Evolutionary conservation across 106 monocot species (phyloP), one percentile per base, ranked within the genome.

Genomic region (Dendrobium huoshanense): DNA sequence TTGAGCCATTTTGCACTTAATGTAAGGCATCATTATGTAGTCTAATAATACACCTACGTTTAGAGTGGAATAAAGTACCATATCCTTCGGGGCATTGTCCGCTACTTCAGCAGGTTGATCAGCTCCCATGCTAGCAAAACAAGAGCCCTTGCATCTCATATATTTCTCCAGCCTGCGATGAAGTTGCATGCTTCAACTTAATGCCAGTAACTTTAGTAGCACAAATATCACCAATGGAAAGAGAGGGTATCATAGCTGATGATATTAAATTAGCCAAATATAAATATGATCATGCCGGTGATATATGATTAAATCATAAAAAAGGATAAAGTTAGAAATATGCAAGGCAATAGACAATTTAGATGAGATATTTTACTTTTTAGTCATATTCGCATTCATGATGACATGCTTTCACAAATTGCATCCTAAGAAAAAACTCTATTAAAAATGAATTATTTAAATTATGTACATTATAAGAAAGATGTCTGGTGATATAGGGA

Each of bases 111-210:
- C 58, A 20, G 78, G 55, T 58, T 78, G 56, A 59, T 59, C 56
- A 58, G 78, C 58, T 59, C 56, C 78, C 33, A 40, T 59, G 40
- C 78, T 59, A 56, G 58, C 78, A 37, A 78, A 78, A 59, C 78
- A 95, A 51, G 88, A 85, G 22, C 91, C 91, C 80, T 92, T 95
- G 88, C 98, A 99, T 80, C 81, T 95, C 92, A 95, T 91, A 78
- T 91, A 86, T 83, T 89, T 98, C 89, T 89, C 58, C 58, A 78
- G 56, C 58, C 78, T 78, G 55, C 1, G 54, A 55, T 51, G 2
- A 31, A 29, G 29, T 77, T 29, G 9, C 22, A n/a, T 22, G 47
- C 22, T 47, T 51, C 51, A 51, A 16, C 15, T 77, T 77, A 55
- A 18, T 48, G 27, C 3, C 16, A 27, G 33, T 54, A 33, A 11